Evolutionary conservation across 305 asterid genomes (phyloP).

Genomic region (Ajuga reptans): DNA sequence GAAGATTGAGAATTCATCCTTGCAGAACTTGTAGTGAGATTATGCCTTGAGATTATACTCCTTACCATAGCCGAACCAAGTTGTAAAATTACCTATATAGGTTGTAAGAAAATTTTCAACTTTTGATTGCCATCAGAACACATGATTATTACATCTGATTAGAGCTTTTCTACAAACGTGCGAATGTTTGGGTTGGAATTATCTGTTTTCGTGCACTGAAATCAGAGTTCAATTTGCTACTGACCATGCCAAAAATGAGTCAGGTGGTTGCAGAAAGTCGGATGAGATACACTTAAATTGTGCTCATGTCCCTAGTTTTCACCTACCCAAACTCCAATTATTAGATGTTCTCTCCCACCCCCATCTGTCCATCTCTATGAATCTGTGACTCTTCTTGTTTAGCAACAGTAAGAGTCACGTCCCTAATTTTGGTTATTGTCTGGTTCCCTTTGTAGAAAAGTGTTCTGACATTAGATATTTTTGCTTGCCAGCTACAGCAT

Average conservation of each 20-base stretch:
- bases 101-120: not conserved
- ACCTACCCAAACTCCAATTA: not conserved
- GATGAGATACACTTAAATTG: not conserved
- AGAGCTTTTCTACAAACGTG: not conserved
- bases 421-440: not conserved
- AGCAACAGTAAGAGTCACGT: not conserved
- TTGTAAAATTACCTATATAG: too few species aligned
- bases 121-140: not conserved
- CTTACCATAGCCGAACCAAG: not conserved
- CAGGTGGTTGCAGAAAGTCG: not conserved
- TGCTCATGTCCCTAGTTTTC: not conserved
- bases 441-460: not conserved
- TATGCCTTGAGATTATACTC: not conserved
- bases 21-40: not conserved
- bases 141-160: not conserved
- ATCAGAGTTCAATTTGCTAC: not conserved
- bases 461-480: constrained; percentile 10
- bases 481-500: constrained; percentile 39
- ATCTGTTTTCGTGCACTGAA: not conserved
- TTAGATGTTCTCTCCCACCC: not conserved
- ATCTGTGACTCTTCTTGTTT: not conserved
- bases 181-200: not conserved
- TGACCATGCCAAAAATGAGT: not conserved
- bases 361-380: not conserved
- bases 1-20: not conserved